Base-by-base conservation (phyloP, 768 basidiomycete genomes). In the Flagelloscypha sp. region DNA sequence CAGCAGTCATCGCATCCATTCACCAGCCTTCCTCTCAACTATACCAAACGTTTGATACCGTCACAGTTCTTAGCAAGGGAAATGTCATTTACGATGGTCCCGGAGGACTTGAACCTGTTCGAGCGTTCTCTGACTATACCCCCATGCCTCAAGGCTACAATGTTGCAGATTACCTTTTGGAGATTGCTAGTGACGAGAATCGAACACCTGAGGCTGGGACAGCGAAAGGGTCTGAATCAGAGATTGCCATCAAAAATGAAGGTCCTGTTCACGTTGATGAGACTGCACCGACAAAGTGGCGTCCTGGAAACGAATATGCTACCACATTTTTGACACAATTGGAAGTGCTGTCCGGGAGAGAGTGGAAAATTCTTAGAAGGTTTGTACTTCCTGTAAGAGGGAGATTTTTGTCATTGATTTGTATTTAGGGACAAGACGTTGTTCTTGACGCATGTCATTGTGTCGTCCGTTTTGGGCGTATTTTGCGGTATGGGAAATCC, bases 311-410 rank as follows among this genome's bases (percentile, higher is more conserved):
- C 17, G n/a, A n/a, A 5, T 89, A 81, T 50, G 69, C 75, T 3
- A 70, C 87, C 7, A 86, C 87, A 2, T 88, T 88, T 61, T 67
- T 98, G 49, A 95, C 93, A 1, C 93, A 95, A 55, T 55, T 95
- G 24, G 67, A 94, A 53, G 78, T 82, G 15, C 62, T 97, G 4
- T 79, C 75, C 17, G 81, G 79, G 2, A 66, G 93, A 38, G 90
- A 94, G 58, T 87, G 81, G 84, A 87, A 83, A 56, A 75, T 83
- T 30, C 54, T 97, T 27, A 58, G 69, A 51, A 72, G 86, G 72
- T 80, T 28, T 19, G 62, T 54, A 4, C n/a, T n/a, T 20, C 2
- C 13, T 36, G 17, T 17, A 6, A 10, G 2, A 13, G 34, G 8
- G n/a, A 20, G 20, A 17, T 4, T 15, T 4, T 17, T 7, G 24